These are phyloP conservation scores for Pseudofabraea citricarpa DNA, from an alignment of 2,329 filamentous ascomycete genomes.

Conservation along the genomic window DNA sequence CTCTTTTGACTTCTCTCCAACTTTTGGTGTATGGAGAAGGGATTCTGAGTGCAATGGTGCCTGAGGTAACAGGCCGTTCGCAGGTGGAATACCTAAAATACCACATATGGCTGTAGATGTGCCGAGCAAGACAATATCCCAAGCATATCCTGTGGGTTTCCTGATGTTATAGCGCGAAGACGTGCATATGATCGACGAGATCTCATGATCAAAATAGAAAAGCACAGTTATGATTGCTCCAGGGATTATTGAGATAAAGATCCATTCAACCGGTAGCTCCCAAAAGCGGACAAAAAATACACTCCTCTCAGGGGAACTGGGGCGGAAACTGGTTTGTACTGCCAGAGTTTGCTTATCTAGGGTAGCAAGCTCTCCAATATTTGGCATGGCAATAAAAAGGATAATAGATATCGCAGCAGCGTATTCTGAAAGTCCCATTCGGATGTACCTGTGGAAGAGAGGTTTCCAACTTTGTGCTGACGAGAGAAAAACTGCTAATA, in stretches of 20 bases:
- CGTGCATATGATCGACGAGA: conserved; percentile 65
- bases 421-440: conserved; percentile 58
- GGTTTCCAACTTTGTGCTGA: conserved; percentile 58
- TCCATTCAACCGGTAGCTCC: conserved; percentile 53
- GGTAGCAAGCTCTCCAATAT: conserved; percentile 52
- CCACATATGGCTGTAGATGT: conserved; percentile 60
- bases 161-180: conserved; percentile 53
- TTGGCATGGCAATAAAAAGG: conserved; percentile 58
- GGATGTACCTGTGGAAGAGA: conserved; percentile 55
- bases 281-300: conserved; percentile 60
- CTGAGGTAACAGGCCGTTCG: conserved; percentile 62
- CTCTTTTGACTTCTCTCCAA: conserved; percentile 29
- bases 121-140: conserved; percentile 58
- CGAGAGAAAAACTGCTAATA: conserved; percentile 56
- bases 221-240: conserved; percentile 60
- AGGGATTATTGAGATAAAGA: conserved; percentile 57
- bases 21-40: conserved; percentile 42
- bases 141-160: conserved; percentile 60
- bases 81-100: conserved; percentile 60
- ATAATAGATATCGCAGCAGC: conserved; percentile 63
- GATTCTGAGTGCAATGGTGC: conserved; percentile 63
- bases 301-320: conserved; percentile 48
- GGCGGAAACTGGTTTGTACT: conserved; percentile 50
- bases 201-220: conserved; percentile 69
- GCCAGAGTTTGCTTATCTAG: conserved; percentile 55